phyloP scores from a whole-genome alignment of 1,139 yeast species.

The Nakaseomyces kungkrabaensis region DNA sequence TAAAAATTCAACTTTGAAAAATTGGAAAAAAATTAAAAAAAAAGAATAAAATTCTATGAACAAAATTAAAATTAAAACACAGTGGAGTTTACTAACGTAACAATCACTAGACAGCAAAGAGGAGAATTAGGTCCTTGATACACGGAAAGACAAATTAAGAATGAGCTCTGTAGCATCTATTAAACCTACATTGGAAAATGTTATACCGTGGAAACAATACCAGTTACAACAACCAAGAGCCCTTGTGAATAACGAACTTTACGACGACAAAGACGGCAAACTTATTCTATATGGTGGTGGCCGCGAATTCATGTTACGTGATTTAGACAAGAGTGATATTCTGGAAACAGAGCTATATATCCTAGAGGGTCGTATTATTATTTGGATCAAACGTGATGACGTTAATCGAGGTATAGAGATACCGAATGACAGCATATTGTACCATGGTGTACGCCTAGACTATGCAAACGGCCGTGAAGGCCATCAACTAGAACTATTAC shows the following conservation, averaged over 20 bases:
- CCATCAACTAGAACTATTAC: constrained; percentile 19
- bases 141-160: neutral
- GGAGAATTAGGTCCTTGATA: too few relatives aligned
- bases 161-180: constrained; percentile 11
- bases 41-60: neutral
- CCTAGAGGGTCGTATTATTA: constrained; percentile 28
- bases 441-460: constrained; percentile 26
- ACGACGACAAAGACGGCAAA: constrained; percentile 18
- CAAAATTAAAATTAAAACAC: neutral
- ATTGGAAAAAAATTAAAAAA: neutral
- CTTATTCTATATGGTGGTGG: constrained; percentile 36
- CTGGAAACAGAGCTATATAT: constrained; percentile 30
- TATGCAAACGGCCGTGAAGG: constrained; percentile 15
- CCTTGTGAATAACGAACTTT: constrained; percentile 7
- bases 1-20: neutral
- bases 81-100: too few relatives aligned
- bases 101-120: too few relatives aligned
- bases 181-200: constrained; percentile 33
- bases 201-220: constrained; percentile 25
- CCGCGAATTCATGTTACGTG: constrained; percentile 25
- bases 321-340: constrained; percentile 7
- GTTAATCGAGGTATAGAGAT: constrained; percentile 29
- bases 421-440: constrained; percentile 28
- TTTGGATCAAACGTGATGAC: constrained; percentile 31
- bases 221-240: constrained; percentile 25